Evolutionary conservation across 805 yeast genomes (phyloP).

Genomic region (Cyberlindnera galapagoensis): DNA sequence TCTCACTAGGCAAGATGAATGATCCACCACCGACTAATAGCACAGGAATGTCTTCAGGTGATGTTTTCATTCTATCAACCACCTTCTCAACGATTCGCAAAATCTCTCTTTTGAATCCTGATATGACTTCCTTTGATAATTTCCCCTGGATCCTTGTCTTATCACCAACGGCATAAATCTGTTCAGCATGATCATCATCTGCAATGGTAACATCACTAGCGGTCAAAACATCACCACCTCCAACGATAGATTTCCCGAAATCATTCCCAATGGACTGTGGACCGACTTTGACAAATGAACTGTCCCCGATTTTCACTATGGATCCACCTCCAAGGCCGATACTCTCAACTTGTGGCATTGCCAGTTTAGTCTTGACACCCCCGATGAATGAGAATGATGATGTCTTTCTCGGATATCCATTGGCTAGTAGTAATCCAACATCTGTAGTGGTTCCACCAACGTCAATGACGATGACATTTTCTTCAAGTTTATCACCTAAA

Average conservation of each 20-base stretch:
- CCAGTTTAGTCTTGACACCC: slow-evolving; percentile 41
- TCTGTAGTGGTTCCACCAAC: slow-evolving; percentile 48
- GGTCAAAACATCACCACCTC: slow-evolving; percentile 37
- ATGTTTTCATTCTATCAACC: slow-evolving; percentile 39
- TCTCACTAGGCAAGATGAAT: slow-evolving; percentile 32
- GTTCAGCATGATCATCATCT: slow-evolving; percentile 11
- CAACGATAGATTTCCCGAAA: slow-evolving; percentile 29
- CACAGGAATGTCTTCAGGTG: slow-evolving; percentile 36
- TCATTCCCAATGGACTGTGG: slow-evolving; percentile 46
- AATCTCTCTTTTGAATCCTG: slow-evolving; percentile 11
- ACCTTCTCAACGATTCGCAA: slow-evolving; percentile 25
- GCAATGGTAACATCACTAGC: slow-evolving; percentile 33
- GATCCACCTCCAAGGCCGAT: slow-evolving; percentile 50
- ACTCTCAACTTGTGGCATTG: slow-evolving; percentile 46
- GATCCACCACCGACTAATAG: slow-evolving; percentile 47
- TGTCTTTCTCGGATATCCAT: slow-evolving; percentile 43
- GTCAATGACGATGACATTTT: slow-evolving; percentile 35
- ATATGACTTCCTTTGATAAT: slow-evolving; percentile 11
- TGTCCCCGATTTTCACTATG: slow-evolving; percentile 26
- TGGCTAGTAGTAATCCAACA: slow-evolving; percentile 36
- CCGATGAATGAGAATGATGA: slow-evolving; percentile 39
- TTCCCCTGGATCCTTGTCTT: slow-evolving; percentile 21
- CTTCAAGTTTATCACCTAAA: slow-evolving; percentile 13
- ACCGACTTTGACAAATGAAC: slow-evolving; percentile 30
- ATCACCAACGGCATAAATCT: slow-evolving; percentile 24